Evolutionary conservation across 2,329 filamentous ascomycete species (phyloP).

Genomic region (Pseudovirgaria hyperparasitica): DNA sequence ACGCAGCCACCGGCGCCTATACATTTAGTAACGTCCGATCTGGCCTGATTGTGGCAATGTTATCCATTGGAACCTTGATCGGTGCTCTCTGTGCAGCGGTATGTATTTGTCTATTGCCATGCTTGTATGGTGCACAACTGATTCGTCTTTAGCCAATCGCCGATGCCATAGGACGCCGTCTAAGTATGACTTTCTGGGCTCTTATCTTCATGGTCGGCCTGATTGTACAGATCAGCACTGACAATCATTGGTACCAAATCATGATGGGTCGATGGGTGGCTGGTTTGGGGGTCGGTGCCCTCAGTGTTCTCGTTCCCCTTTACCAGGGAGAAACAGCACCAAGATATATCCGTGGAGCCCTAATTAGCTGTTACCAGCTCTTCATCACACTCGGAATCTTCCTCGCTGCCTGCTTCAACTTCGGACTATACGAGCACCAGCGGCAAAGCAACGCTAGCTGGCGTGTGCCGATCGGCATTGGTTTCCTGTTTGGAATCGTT

Average conservation of each 20-base stretch:
- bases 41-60: conserved; percentile 51
- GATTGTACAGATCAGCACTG: conserved; percentile 47
- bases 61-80: conserved; percentile 46
- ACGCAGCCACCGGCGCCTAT: conserved; percentile 22
- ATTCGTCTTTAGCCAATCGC: conserved; percentile 46
- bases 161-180: conserved; percentile 45
- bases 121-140: too few species aligned
- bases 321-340: conserved; percentile 32
- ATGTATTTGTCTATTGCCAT: too few species aligned
- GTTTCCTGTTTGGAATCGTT: conserved; percentile 2
- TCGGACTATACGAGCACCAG: conserved; percentile 1
- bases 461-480: conserved; percentile 3
- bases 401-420: conserved; percentile 2
- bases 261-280: conserved; percentile 46
- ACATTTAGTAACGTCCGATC: conserved; percentile 49
- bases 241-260: conserved; percentile 44
- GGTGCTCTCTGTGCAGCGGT: conserved; percentile 46
- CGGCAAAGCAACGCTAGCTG: conserved; percentile 4
- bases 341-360: conserved; percentile 27
- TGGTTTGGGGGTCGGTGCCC: conserved; percentile 47
- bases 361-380: conserved; percentile 3
- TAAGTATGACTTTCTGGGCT: conserved; percentile 45
- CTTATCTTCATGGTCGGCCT: conserved; percentile 48
- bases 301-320: conserved; percentile 40
- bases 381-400: conserved; percentile 5